Base-by-base conservation (phyloP, 2,329 filamentous ascomycete genomes). In the Alternaria triticimaculans region DNA sequence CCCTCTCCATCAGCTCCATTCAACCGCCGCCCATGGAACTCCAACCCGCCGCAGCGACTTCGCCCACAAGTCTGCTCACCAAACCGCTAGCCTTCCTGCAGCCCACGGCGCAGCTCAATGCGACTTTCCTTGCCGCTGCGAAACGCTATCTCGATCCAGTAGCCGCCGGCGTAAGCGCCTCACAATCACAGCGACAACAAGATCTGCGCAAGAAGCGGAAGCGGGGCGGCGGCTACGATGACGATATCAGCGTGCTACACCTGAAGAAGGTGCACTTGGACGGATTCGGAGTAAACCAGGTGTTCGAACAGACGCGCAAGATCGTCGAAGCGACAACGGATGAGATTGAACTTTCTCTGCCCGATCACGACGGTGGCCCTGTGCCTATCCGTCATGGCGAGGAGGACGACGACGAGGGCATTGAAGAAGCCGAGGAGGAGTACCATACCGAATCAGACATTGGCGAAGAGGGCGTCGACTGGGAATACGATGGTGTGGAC, bases 291-390 rank as follows among this genome's bases (percentile, higher is more conserved):
- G 90, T 92, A 11, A 88, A 90, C 20, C 95, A 98, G 80, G 90
- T 99, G 46, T 99, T 95, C 92, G 93, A 97, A 80, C 96, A 99
- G 82, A 92, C 93, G 9, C 90, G 90, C 75, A 89, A 92, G 72
- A 93, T 98, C 20, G 89, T 98, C 61, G 86, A 91, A 66, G 87
- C 89, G 50, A 81, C 89, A 7, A 82, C 83, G 46, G 79, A 82
- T 18, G 85, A 90, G 73, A 83, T 87, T 4, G 84, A 87, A 71
- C 80, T 76, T 70, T 84, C 78, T 33, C 78, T 85, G 46, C 81
- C 79, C 53, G 80, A 78, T 55, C 57, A 64, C 25, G 60, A 76
- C 23, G 69, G 65, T 21, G 64, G 65, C 10, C 30, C 74, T 10
- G 65, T 74, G 4, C 58, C 74, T 21, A 55, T 65, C 14, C 57